A percentile compares a stretch with the other conserved stretches of the same genome.
Evolutionary conservation across 768 basidiomycete species (phyloP).

Genomic region (Podaxis mareebaensis): DNA sequence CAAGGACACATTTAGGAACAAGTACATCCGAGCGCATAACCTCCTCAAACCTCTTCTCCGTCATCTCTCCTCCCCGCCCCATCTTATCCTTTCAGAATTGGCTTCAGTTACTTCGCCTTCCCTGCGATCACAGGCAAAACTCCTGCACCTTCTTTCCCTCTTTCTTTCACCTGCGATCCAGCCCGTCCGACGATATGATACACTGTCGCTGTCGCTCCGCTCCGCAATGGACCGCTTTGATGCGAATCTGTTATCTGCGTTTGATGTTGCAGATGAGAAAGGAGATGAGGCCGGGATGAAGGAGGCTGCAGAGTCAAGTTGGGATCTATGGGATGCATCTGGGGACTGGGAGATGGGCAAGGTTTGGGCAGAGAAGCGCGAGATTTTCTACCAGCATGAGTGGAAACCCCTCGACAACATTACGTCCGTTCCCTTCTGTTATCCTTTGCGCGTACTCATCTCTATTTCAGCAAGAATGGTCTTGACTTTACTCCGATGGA

Average conservation of each 20-base stretch:
- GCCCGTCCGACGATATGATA: slow-evolving; percentile 69
- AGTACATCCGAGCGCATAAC: slow-evolving; percentile 65
- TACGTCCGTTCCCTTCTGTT: slow-evolving; percentile 49
- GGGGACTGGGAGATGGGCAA: slow-evolving; percentile 91
- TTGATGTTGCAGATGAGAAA: slow-evolving; percentile 81
- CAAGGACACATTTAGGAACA: slow-evolving; percentile 47
- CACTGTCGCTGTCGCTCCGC: slow-evolving; percentile 63
- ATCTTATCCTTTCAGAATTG: slow-evolving; percentile 64
- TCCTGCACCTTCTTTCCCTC: slow-evolving; percentile 68
- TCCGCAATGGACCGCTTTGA: slow-evolving; percentile 89
- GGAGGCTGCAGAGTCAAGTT: slow-evolving; percentile 79
- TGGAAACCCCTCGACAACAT: slow-evolving; percentile 87
- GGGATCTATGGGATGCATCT: slow-evolving; percentile 70
- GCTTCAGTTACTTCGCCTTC: slow-evolving; percentile 43
- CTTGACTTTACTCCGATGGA: slow-evolving; percentile 96
- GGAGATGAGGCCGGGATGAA: slow-evolving; percentile 77
- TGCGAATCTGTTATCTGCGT: slow-evolving; percentile 79
- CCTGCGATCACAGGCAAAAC: slow-evolving; percentile 60
- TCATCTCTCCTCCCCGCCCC: slow-evolving; percentile 62
- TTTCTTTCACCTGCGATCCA: slow-evolving; percentile 74
- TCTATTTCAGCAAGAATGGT: slow-evolving; percentile 39
- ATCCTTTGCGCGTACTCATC: slow-evolving; percentile 2
- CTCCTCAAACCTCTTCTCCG: slow-evolving; percentile 62
- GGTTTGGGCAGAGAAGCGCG: slow-evolving; percentile 94
- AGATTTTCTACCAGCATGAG: slow-evolving; percentile 86